Percentiles rank a stretch among this genome's conserved stretches.
phyloP scores from a whole-genome alignment of 2,329 filamentous ascomycete genomes.

The Onygena corvina region DNA sequence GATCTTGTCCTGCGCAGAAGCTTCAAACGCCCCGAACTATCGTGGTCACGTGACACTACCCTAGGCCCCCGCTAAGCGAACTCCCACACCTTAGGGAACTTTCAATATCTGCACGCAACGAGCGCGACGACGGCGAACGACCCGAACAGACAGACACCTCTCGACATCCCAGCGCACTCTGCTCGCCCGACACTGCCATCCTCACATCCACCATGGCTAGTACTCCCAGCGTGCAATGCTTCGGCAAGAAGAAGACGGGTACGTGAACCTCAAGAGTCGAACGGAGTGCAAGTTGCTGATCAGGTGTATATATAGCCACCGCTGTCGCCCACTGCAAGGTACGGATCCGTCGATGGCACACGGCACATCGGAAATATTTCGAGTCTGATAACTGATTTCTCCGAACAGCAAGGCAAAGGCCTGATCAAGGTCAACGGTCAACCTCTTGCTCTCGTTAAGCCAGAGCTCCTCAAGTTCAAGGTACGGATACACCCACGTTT shows the following conservation, averaged over 20 bases:
- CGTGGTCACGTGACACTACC: slow-evolving; percentile 23
- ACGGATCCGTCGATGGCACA: slow-evolving; percentile 27
- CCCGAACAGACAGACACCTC: slow-evolving; percentile 23
- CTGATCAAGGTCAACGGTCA: slow-evolving; percentile 98
- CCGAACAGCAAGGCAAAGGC: slow-evolving; percentile 59
- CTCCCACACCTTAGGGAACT: slow-evolving; percentile 25
- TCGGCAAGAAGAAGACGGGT: slow-evolving; percentile 93
- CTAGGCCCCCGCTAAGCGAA: slow-evolving; percentile 32
- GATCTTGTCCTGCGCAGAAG: neutral
- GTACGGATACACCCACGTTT: slow-evolving; percentile 34
- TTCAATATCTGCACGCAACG: slow-evolving; percentile 26
- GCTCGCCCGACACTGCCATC: slow-evolving; percentile 25
- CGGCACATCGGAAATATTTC: neutral
- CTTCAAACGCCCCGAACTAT: neutral
- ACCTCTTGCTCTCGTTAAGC: slow-evolving; percentile 85
- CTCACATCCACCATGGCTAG: slow-evolving; percentile 55
- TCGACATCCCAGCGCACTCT: slow-evolving; percentile 24
- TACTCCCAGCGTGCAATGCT: slow-evolving; percentile 83
- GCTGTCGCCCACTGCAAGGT: slow-evolving; percentile 90
- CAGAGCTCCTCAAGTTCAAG: slow-evolving; percentile 97
- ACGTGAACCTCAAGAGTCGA: slow-evolving; percentile 17
- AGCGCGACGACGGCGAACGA: slow-evolving; percentile 23
- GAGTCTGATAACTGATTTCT: slow-evolving; percentile 5
- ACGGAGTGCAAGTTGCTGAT: slow-evolving; percentile 24
- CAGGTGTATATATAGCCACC: slow-evolving; percentile 46